Base-by-base conservation (phyloP, 2,329 filamentous ascomycete genomes). In the Tricladium varicosporioides region DNA sequence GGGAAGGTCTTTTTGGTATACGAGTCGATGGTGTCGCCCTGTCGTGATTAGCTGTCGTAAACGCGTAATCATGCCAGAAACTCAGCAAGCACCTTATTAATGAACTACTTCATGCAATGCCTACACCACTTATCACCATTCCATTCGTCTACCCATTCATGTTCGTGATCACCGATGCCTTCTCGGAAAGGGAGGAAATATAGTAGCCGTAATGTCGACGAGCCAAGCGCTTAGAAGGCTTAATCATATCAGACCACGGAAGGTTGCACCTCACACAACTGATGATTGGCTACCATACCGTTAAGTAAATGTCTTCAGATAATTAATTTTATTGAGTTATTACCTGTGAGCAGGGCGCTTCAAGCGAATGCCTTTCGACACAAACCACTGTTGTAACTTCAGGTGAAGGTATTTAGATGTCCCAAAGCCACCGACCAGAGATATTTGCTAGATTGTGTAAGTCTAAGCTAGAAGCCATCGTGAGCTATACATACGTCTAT, bases 221-320 rank as follows among this genome's bases (percentile, higher is more conserved):
- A 5, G 31, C 47, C 2, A 40, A 16, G 2, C 33, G 44, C 8
- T 49, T 27, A 2, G 16, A 9, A 5, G 52, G 51, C 40, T 19
- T 4, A 51, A 14, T 9, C 36, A 13, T n/a, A 55, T 54, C 5
- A 60, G 45, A 5, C 58, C 58, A 10, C 58, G 48, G 2, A 60
- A 22, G 2, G 51, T 54, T 0, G 58, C 58, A 15, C 58, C 54
- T 5, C 33, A 10, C 2, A 56, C 45, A 48, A 60, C 33, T 2
- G 58, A 54, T 33, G 22, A 31, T 33, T 54, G 52, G n/a, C 56
- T 40, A 40, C 11, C 3, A 27, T 27, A 27, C 22, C 22, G 22
- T 27, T 27, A 27, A 7, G 22, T 27, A 27, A 7, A 7, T 27
- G 22, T 27, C 3, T 27, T 27, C 7, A 7, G 4, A 4, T 27